phyloP scores from a whole-genome alignment of 495 filamentous ascomycete species.

The Amphirosellinia nigrospora region DNA sequence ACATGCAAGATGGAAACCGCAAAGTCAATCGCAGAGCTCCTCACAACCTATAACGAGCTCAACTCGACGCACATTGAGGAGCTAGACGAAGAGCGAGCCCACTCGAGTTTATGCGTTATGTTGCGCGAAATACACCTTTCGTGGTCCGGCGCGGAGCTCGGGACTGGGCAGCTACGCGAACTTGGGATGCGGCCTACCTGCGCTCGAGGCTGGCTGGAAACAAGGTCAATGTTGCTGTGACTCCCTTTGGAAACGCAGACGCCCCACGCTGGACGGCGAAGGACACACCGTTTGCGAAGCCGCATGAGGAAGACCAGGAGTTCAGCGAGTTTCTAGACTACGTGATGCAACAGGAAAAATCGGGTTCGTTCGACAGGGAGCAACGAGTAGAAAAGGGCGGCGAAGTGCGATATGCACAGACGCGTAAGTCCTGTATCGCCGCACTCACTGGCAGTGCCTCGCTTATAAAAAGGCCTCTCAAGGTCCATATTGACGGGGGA shows the following conservation, averaged over 20 bases:
- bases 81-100: constrained; percentile 64
- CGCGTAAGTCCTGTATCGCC: constrained; percentile 33
- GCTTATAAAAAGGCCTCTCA: not conserved
- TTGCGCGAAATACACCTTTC: constrained; percentile 71
- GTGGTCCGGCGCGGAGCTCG: constrained; percentile 64
- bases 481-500: not conserved
- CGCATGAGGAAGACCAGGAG: constrained; percentile 57
- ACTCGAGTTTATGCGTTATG: constrained; percentile 75
- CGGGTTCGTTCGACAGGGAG: not conserved
- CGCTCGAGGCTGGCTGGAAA: constrained; percentile 54
- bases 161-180: constrained; percentile 62
- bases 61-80: constrained; percentile 63
- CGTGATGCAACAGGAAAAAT: constrained; percentile 47
- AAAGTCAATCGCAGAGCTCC: constrained; percentile 58
- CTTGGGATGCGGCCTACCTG: constrained; percentile 66
- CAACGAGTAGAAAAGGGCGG: constrained; percentile 1
- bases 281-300: constrained; percentile 58
- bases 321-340: constrained; percentile 56
- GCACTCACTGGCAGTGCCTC: not conserved
- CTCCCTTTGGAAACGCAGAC: constrained; percentile 71
- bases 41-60: constrained; percentile 70
- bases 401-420: constrained; percentile 62
- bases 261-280: constrained; percentile 51
- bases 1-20: constrained; percentile 15
- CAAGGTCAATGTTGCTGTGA: constrained; percentile 72